These are phyloP conservation scores for Clathrus columnatus DNA, from an alignment of 768 basidiomycete species.

Conservation along the genomic window DNA sequence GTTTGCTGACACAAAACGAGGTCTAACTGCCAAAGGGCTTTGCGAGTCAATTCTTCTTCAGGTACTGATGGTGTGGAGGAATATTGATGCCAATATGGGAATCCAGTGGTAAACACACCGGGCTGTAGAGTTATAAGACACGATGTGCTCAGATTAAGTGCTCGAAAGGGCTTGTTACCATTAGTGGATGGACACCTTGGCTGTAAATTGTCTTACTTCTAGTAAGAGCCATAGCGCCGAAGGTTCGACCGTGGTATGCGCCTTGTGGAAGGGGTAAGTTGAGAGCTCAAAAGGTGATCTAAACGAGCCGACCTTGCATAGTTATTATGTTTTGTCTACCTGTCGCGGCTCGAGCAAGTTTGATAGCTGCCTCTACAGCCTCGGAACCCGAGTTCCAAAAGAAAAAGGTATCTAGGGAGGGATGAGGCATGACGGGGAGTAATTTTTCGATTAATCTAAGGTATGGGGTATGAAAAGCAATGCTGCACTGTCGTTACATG, in stretches of 20 bases:
- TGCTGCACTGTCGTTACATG: constrained; percentile 56
- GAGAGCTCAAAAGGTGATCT: neutral
- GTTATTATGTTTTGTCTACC: constrained; percentile 80
- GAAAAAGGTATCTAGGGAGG: constrained; percentile 91
- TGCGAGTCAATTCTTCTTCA: constrained; percentile 45
- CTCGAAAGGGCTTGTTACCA: constrained; percentile 45
- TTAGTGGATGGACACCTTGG: constrained; percentile 66
- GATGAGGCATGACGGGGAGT: constrained; percentile 82
- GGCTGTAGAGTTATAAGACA: constrained; percentile 39
- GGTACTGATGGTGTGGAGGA: constrained; percentile 49
- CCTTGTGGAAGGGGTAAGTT: constrained; percentile 28
- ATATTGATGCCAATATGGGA: constrained; percentile 90
- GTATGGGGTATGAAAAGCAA: constrained; percentile 81
- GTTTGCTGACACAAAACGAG: constrained; percentile 75
- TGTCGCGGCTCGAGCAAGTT: constrained; percentile 74
- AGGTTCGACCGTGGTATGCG: constrained; percentile 88
- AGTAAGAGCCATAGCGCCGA: constrained; percentile 90
- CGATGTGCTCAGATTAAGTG: neutral
- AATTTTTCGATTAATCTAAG: constrained; percentile 79
- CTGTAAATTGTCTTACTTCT: constrained; percentile 89
- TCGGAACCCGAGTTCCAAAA: constrained; percentile 97
- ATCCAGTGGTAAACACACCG: constrained; percentile 72
- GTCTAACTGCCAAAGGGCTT: constrained; percentile 74
- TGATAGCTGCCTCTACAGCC: constrained; percentile 83
- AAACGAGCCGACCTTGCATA: constrained; percentile 63